Evolutionary conservation across 495 filamentous ascomycete species (phyloP).

Genomic region (Penicillium simplicissimum): DNA sequence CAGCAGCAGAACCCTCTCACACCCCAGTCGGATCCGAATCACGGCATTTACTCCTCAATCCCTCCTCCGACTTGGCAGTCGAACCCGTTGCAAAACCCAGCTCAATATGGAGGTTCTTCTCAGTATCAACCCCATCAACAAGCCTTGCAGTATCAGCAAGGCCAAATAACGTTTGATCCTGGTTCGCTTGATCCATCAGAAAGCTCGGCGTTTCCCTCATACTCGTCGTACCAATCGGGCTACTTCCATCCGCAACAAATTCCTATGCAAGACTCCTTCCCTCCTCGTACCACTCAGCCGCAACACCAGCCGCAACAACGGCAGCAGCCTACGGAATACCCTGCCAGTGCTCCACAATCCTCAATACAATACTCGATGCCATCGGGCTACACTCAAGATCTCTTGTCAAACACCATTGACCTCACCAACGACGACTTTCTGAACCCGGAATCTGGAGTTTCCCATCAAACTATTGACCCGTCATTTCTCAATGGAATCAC

Average conservation of each 20-base stretch:
- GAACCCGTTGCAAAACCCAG: constrained; percentile 34
- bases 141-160: constrained; percentile 37
- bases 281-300: constrained; percentile 24
- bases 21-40: constrained; percentile 26
- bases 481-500: constrained; percentile 34
- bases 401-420: constrained; percentile 33
- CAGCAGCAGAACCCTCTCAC: constrained; percentile 34
- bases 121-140: constrained; percentile 35
- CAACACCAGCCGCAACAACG: constrained; percentile 27
- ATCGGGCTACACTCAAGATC: constrained; percentile 28
- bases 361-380: constrained; percentile 32
- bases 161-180: constrained; percentile 40
- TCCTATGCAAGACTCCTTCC: constrained; percentile 32
- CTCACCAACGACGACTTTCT: constrained; percentile 36
- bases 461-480: constrained; percentile 44
- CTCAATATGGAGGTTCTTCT: constrained; percentile 28
- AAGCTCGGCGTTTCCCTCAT: constrained; percentile 36
- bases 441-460: constrained; percentile 25
- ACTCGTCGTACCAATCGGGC: constrained; percentile 34
- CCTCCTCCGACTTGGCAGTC: constrained; percentile 42
- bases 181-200: constrained; percentile 32
- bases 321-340: constrained; percentile 23
- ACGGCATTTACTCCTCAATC: constrained; percentile 39
- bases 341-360: constrained; percentile 18
- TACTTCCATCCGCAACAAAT: constrained; percentile 39